Evolutionary conservation across 225 moss, liverwort and hornwort genomes (phyloP).

Genomic region (Sphagnum tenellum): DNA sequence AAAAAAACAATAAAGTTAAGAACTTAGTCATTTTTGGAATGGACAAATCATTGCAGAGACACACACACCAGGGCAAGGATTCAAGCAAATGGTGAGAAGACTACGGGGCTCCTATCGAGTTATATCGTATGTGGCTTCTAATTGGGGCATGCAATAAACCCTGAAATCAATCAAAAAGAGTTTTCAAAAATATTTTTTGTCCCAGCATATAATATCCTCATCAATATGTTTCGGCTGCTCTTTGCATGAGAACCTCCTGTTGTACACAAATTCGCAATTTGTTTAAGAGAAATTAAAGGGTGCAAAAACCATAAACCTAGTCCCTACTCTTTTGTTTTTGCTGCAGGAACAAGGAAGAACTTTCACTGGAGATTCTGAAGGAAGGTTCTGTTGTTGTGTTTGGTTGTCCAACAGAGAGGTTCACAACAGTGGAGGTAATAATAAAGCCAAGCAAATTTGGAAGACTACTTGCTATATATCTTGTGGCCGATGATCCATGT

Average conservation of each 20-base stretch:
- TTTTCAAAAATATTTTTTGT: too few relatives aligned
- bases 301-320: background rate
- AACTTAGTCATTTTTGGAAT: background rate
- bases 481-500: too few relatives aligned
- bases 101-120: conserved; percentile 33
- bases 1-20: background rate
- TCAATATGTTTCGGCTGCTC: conserved; percentile 8
- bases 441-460: too few relatives aligned
- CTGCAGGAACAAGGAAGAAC: conserved; percentile 47
- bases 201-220: too few relatives aligned
- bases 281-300: background rate
- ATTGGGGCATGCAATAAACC: too few relatives aligned
- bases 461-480: too few relatives aligned
- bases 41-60: conserved; percentile 24
- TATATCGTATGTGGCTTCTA: conserved; percentile 10
- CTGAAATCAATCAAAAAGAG: too few relatives aligned
- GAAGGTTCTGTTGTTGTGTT: conserved; percentile 38
- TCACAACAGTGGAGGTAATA: conserved; percentile 42
- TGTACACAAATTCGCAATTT: too few relatives aligned
- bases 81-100: conserved; percentile 51
- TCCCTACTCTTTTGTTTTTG: background rate
- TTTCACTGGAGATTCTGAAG: conserved; percentile 36
- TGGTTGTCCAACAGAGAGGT: conserved; percentile 56
- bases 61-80: conserved; percentile 68
- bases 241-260: too few relatives aligned